Base-by-base conservation (phyloP, 2,329 filamentous ascomycete genomes). In the Talaromyces piceae region DNA sequence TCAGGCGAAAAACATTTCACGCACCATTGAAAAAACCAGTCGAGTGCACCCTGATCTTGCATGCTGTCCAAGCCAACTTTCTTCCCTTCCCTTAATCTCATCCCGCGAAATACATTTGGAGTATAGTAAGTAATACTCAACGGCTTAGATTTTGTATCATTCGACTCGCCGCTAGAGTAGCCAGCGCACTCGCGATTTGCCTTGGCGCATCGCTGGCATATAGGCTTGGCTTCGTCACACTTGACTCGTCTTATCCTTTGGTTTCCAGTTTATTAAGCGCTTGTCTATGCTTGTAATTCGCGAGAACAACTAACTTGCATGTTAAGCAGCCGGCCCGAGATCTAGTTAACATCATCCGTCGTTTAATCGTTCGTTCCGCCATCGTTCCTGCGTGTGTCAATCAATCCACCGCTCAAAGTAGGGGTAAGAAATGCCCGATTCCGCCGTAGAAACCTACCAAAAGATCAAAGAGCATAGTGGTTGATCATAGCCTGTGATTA, bases 61-160 rank as follows among this genome's bases (percentile, higher is more conserved):
- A 41, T 7, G 12, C 22, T 39, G n/a, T 46, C 50, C 11, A 28
- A 33, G 5, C 28, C 20, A 12, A 39, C 26, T 43, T 5, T 33
- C 5, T 28, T 50, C 41, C 49, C 45, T 6, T n/a, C 31, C 5
- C 2, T 13, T 22, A 43, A 23, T 16, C 25, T 43, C 13, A n/a
- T 43, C 7, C 13, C 13, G 27, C 33, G 41, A 31, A 33, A 13
- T 16, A 26, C 27, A 18, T 16, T 26, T 26, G 50, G 50, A 28
- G 48, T 30, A 9, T 48, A 52, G 45, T 48, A 48, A n/a, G 39
- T 52, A 28, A 52, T 52, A 9, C 30, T 48, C 16, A 52, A 48
- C 4, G 45, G 16, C n/a, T 28, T 41, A 7, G 45, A 11, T 5
- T 2, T 20, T 37, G 16, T 18, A 18, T 37, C 16, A 26, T 48